phyloP scores from a whole-genome alignment of 2,329 filamentous ascomycete species.

The Alternaria ethzedia region DNA sequence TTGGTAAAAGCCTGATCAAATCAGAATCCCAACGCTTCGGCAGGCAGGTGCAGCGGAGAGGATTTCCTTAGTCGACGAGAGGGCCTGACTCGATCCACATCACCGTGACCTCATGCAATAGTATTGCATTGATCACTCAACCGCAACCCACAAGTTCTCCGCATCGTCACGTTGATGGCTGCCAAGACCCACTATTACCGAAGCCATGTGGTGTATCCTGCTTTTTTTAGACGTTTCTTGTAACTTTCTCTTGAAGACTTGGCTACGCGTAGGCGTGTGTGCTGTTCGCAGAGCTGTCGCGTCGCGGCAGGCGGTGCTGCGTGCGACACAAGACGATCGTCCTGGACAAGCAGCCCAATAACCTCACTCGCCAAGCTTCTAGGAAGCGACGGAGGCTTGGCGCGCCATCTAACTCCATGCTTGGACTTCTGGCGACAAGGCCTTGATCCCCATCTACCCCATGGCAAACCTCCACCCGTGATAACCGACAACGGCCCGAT shows the following conservation, averaged over 20 bases:
- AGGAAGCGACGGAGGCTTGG: not conserved
- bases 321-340: not conserved
- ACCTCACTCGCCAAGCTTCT: not conserved
- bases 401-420: not conserved
- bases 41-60: not conserved
- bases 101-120: not conserved
- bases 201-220: not conserved
- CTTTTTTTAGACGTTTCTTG: not conserved
- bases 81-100: not conserved
- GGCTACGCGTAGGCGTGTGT: conserved; percentile 2
- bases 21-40: not conserved
- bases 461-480: not conserved
- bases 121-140: not conserved
- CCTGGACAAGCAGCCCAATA: not conserved
- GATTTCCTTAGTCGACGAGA: not conserved
- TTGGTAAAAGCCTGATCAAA: not conserved
- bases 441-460: not conserved
- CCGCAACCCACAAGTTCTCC: not conserved
- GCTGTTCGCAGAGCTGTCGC: not conserved
- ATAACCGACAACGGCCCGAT: conserved; percentile 8
- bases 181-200: not conserved
- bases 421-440: not conserved
- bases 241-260: not conserved
- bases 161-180: not conserved
- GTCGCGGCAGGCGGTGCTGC: not conserved